These are phyloP conservation scores for Stylonectria norvegica DNA, from an alignment of 2,329 filamentous ascomycete species.

Conservation along the genomic window DNA sequence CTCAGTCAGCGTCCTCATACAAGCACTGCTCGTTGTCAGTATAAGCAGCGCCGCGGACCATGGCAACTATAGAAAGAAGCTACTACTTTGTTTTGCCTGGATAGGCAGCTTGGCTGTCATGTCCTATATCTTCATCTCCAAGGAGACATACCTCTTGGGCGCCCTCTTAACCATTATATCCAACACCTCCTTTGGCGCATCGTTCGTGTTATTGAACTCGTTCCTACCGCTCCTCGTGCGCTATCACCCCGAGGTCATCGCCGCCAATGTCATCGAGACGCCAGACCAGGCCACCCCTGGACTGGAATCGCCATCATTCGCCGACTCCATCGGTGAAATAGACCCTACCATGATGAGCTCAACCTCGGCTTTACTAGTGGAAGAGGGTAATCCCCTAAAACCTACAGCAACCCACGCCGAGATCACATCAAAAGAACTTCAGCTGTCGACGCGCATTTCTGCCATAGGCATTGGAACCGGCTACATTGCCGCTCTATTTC, in stretches of 20 bases:
- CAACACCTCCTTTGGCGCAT: constrained; percentile 92
- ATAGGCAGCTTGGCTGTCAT: constrained; percentile 80
- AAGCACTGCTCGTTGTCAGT: constrained; percentile 87
- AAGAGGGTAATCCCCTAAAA: constrained; percentile 34
- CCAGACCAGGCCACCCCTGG: constrained; percentile 31
- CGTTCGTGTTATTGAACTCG: constrained; percentile 92
- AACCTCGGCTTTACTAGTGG: constrained; percentile 45
- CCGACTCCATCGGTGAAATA: constrained; percentile 32
- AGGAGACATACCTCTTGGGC: constrained; percentile 74
- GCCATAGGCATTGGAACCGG: constrained; percentile 91
- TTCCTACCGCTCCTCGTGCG: constrained; percentile 89
- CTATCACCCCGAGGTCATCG: constrained; percentile 62
- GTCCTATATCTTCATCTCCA: constrained; percentile 76
- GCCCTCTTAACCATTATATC: constrained; percentile 82
- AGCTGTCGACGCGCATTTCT: constrained; percentile 85
- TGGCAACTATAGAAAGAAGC: constrained; percentile 83
- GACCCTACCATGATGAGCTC: constrained; percentile 37
- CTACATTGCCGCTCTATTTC: constrained; percentile 79
- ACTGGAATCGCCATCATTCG: constrained; percentile 34
- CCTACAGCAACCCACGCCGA: constrained; percentile 44
- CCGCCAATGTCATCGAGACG: constrained; percentile 25
- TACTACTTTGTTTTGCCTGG: constrained; percentile 82
- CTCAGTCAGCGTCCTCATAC: constrained; percentile 83
- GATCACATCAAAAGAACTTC: constrained; percentile 64
- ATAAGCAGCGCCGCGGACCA: constrained; percentile 97